These are phyloP conservation scores for Lablab purpureus DNA, from an alignment of 306 rosid genomes.

Conservation along the genomic window DNA sequence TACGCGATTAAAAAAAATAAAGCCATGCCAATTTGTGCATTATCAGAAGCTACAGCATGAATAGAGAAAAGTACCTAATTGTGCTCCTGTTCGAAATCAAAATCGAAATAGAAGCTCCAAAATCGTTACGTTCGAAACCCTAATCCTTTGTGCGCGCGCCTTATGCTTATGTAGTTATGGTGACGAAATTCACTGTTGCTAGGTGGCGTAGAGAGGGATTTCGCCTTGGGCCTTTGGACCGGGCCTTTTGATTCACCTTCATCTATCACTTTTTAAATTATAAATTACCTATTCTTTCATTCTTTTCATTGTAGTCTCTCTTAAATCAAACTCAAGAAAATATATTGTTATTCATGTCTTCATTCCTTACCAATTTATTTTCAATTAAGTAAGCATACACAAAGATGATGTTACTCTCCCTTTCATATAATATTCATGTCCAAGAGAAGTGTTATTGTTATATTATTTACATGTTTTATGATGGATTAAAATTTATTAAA, in stretches of 20 bases:
- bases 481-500: no score
- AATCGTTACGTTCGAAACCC: constrained; percentile 34
- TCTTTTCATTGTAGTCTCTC: no score
- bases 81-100: neutral
- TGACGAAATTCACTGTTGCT: constrained; percentile 25
- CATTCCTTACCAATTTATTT: no score
- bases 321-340: no score
- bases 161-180: constrained; percentile 1
- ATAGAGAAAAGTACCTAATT: constrained; percentile 43
- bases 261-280: no score
- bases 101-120: constrained; percentile 10
- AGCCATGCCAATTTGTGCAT: neutral
- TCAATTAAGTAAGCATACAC: no score
- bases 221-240: constrained; percentile 25
- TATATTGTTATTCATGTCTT: no score
- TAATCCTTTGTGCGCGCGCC: neutral
- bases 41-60: neutral
- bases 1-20: neutral
- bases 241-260: constrained; percentile 14
- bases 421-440: no score
- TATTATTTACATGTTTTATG: no score
- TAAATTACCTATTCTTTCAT: no score
- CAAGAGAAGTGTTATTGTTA: no score
- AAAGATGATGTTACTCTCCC: no score
- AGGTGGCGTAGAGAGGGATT: constrained; percentile 12